Base-by-base conservation (phyloP, 306 rosid species). In the Ammopiptanthus mongolicus region DNA sequence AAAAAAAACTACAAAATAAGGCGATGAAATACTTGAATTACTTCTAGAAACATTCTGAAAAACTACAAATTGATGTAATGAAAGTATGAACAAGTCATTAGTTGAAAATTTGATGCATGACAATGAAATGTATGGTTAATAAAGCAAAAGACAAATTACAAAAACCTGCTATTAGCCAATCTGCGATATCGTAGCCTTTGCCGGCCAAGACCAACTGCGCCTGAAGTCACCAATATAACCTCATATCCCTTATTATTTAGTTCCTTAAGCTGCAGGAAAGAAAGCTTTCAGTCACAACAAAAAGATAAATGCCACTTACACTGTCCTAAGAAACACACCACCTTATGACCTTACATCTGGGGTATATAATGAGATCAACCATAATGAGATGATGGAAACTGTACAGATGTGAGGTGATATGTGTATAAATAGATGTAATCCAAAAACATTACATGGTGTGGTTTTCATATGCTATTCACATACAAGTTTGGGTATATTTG, bases 121-220 rank as follows among this genome's bases (percentile, higher is more conserved):
- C 28, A 3, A 19, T 51, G 41, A 17, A 28, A 33, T 51, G 14
- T 8, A 14, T 51, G 53, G 21, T 57, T 13, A 53, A 4, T 21
- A 70, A 22, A 36, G 74, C 47, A 56, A 56, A 51, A 19, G 61
- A 77, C 50, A 73, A 70, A 61, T n/a, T 46, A 18, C 3, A 51
- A 36, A 47, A 77, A 95, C 98, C 98, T 93, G 96, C 95, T 89
- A 69, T 93, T 93, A 11, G 91, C 89, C 80, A 93, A 80, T 91
- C 84, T 89, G 60, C 98, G 84, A 84, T 87, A 93, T 84, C 87
- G 82, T 57, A 93, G 89, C 87, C 98, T 89, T 73, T 93, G 97
- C 14, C 91, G 83, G 58, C 97, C 98, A 74, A 93, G 87, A 46
- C 96, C 98, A 52, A 93, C 96, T 46, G 98, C 98, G 1, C 98